Evolutionary conservation across 140 eudicot genomes (phyloP), one percentile per base, ranked within the genome.

Genomic region (Ambrosia hybrid): DNA sequence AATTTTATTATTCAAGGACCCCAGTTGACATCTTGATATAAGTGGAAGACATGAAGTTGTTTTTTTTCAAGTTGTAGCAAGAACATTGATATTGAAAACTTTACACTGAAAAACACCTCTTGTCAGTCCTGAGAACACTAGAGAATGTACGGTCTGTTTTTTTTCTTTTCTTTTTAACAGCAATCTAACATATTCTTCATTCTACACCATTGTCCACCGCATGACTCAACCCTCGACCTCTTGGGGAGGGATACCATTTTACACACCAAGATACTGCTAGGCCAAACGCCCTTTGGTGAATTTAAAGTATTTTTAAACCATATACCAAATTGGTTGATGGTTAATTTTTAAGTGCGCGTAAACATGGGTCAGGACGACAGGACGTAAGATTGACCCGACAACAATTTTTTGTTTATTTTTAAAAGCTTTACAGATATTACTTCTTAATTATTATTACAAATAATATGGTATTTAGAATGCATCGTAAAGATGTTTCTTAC

Each of bases 21-120:
- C 46, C 15, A 15, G 34, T 52, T 65, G 57, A 55, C 67, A 74
- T 74, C 57, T 57, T 39, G 7, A 53, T 59, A 66, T 57, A 53
- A 39, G 60, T 53, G 73, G 11, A 65, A 21, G 3, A 37, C 6
- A 61, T 45, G 64, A 74, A 65, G 52, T 73, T 52, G 3, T 36
- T 9, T 72, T 58, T 59, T 48, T 21, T 52, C 58, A 37, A 62
- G 21, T 62, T 12, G 51, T 49, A 37, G 30, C 49, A n/a, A 13
- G 3, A 37, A 62, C 49, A 37, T 34, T 62, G 65, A 33, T 59
- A 59, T 59, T n/a, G 33, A 59, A 30, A 33, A 33, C 45, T 59
- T 59, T 59, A 59, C 65, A 5, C 33, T 59, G 16, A 11, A 59
- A 59, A 59, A 9, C 38, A 11, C 12, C 21, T 61, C 45, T 34